phyloP scores from a whole-genome alignment of 2,329 filamentous ascomycete genomes.

The Fusarium incarnatum region DNA sequence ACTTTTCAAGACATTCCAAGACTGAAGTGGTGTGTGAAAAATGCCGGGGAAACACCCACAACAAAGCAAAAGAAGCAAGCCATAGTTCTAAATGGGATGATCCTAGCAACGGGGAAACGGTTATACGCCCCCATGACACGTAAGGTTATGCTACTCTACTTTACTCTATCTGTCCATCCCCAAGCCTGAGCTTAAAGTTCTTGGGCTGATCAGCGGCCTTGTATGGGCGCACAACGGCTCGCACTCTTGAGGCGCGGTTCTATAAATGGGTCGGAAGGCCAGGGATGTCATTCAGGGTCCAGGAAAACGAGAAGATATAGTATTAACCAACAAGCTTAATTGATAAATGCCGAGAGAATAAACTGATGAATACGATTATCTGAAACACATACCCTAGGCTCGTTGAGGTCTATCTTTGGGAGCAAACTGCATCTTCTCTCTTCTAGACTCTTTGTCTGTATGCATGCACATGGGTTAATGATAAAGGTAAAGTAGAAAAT shows the following conservation, averaged over 20 bases:
- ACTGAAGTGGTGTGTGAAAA: conserved; percentile 15
- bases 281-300: neutral
- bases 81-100: conserved; percentile 21
- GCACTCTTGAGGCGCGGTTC: conserved; percentile 25
- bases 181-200: conserved; percentile 9
- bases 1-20: conserved; percentile 13
- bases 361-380: neutral
- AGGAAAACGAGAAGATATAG: neutral
- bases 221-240: conserved; percentile 19
- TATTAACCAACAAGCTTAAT: conserved; percentile 11
- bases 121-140: conserved; percentile 41
- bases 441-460: conserved; percentile 9
- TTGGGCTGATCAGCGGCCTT: conserved; percentile 12
- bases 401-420: conserved; percentile 6
- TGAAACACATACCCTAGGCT: neutral
- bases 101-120: conserved; percentile 36
- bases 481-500: neutral
- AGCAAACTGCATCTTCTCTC: neutral
- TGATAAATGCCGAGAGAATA: neutral
- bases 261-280: conserved; percentile 41
- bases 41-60: conserved; percentile 29
- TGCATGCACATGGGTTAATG: conserved; percentile 2
- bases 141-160: conserved; percentile 12
- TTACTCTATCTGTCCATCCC: neutral
- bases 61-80: conserved; percentile 7